Base-by-base conservation (phyloP, 768 basidiomycete genomes). In the Kwoniella dejecticola region DNA sequence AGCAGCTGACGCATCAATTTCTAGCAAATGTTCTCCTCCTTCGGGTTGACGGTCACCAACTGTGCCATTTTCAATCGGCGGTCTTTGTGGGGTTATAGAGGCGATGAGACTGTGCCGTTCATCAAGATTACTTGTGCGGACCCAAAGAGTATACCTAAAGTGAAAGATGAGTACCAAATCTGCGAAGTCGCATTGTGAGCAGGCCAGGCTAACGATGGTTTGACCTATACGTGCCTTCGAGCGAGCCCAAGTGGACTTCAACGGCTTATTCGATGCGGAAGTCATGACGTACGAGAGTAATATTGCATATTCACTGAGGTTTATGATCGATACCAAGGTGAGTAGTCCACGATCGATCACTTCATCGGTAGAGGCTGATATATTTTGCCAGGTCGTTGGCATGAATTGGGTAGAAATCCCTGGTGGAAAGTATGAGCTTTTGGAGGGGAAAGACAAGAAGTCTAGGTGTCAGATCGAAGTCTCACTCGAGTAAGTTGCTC, bases 351-450 rank as follows among this genome's bases (percentile, higher is more conserved):
- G 21, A 40, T 15, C 10, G n/a, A 23, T 19, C n/a, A 26, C 24
- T 46, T 44, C 44, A 62, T 53, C 26, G 50, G n/a, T 30, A 62
- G 15, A 7, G 4, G n/a, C 44, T 21, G 54, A 26, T 52, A 41
- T 11, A 42, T 68, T 31, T 60, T 48, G 2, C 19, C 64, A 93
- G 90, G 87, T 99, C 29, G 88, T 94, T 49, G 96, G 96, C 8
- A 98, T 99, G 96, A 98, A 97, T 75, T 99, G 96, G 95, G 88
- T 99, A 53, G 92, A 98, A 79, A 82, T 96, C 8, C 89, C 89
- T 4, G 86, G 88, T 3, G 90, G 90, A 2, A 86, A 86, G 67
- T 99, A 96, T 73, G 81, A 82, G 12, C 74, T 94, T 19, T 60
- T 87, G n/a, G 74, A 83, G 1, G 82, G 79, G 11, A 81, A 82